These are phyloP conservation scores for Bondarzewia mesenterica DNA, from an alignment of 1,284 basidiomycete genomes.

Conservation along the genomic window DNA sequence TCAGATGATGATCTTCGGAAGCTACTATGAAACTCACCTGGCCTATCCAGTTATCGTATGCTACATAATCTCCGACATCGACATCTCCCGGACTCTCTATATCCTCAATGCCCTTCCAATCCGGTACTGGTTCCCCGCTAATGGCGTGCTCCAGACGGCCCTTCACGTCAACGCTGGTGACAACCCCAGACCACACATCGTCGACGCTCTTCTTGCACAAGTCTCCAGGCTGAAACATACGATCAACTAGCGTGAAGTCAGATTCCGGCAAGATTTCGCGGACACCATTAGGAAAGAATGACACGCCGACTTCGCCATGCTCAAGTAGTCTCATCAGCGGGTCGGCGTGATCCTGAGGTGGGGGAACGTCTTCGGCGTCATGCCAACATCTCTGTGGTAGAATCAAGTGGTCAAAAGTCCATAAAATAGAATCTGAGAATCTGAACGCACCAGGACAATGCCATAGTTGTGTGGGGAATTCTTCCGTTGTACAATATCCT, in stretches of 20 bases:
- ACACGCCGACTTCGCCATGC: slow-evolving; percentile 78
- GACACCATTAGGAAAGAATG: slow-evolving; percentile 50
- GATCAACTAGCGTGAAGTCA: slow-evolving; percentile 68
- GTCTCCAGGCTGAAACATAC: slow-evolving; percentile 76
- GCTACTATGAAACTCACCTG: slow-evolving; percentile 43
- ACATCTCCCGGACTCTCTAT: slow-evolving; percentile 53
- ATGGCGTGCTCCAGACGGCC: slow-evolving; percentile 73
- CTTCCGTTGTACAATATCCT: slow-evolving; percentile 59
- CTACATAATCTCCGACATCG: slow-evolving; percentile 77
- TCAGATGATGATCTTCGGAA: slow-evolving; percentile 2
- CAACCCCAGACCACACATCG: slow-evolving; percentile 72
- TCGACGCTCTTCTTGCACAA: slow-evolving; percentile 75
- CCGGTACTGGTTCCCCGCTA: slow-evolving; percentile 48
- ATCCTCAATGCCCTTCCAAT: slow-evolving; percentile 57
- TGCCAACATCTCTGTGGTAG: slow-evolving; percentile 67
- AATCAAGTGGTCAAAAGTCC: slow-evolving; percentile 2
- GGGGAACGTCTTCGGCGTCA: slow-evolving; percentile 62
- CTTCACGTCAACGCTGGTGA: slow-evolving; percentile 53
- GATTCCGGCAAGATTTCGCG: slow-evolving; percentile 70
- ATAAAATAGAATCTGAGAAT: background rate
- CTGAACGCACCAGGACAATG: slow-evolving; percentile 41
- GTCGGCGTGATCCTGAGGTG: slow-evolving; percentile 39
- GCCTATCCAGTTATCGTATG: slow-evolving; percentile 83
- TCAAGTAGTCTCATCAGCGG: slow-evolving; percentile 70
- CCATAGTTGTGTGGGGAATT: slow-evolving; percentile 36